Conservation (phyloP, 371 early-diverging fungal genomes). For the Mucor mucedo region DNA sequence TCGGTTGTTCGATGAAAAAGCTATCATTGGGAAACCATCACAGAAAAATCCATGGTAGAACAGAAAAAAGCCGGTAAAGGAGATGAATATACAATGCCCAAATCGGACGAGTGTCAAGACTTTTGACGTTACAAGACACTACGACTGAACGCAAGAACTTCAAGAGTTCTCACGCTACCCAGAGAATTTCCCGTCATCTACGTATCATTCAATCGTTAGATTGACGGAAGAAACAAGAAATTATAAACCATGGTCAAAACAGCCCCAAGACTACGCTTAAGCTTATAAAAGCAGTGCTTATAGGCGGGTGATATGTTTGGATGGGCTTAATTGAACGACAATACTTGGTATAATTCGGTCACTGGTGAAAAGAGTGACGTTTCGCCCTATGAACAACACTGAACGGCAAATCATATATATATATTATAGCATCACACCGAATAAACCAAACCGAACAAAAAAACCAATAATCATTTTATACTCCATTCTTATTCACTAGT, state of each 20-base stretch:
- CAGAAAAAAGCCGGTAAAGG: background rate
- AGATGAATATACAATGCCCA: background rate
- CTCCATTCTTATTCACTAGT: conserved; percentile 8
- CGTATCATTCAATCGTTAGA: too few species aligned
- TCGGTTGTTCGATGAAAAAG: conserved; percentile 7
- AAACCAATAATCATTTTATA: conserved; percentile 7
- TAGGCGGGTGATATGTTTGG: conserved; percentile 4
- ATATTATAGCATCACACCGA: background rate
- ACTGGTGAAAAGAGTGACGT: conserved; percentile 7
- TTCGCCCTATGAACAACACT: conserved; percentile 6
- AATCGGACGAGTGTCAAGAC: too few species aligned
- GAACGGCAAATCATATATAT: conserved; percentile 3
- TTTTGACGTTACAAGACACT: too few species aligned
- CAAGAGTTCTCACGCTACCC: too few species aligned
- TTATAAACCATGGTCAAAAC: too few species aligned
- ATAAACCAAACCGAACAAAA: conserved; percentile 9
- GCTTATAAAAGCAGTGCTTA: too few species aligned
- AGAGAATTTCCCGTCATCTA: too few species aligned
- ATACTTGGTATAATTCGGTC: conserved; percentile 9
- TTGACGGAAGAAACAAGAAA: too few species aligned
- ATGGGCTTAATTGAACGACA: conserved; percentile 5
- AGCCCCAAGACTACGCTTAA: too few species aligned
- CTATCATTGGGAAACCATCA: background rate
- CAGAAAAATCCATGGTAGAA: background rate
- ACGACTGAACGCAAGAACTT: too few species aligned